These are phyloP conservation scores for Sutorius eximius DNA, from an alignment of 1,284 basidiomycete genomes.

Conservation along the genomic window DNA sequence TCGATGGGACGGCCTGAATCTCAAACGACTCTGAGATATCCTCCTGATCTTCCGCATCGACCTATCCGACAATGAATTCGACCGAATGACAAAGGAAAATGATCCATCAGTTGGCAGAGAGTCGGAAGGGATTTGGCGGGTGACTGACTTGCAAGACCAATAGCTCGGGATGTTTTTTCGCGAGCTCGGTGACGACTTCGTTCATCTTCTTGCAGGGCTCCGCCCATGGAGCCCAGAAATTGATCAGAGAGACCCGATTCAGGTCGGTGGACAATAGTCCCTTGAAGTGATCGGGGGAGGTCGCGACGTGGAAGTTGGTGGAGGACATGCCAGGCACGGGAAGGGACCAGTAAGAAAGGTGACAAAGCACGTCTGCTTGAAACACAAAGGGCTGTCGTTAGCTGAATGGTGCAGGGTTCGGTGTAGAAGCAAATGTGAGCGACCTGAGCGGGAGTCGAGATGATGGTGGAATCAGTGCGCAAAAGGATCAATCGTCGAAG, in stretches of 20 bases:
- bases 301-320: slow-evolving; percentile 55
- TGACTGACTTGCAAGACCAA: slow-evolving; percentile 72
- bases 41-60: slow-evolving; percentile 85
- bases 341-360: background rate
- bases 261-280: slow-evolving; percentile 74
- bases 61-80: slow-evolving; percentile 43
- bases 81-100: background rate
- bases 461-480: background rate
- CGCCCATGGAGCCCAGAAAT: slow-evolving; percentile 94
- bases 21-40: slow-evolving; percentile 96
- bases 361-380: background rate
- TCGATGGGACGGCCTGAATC: slow-evolving; percentile 87
- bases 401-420: background rate
- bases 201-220: slow-evolving; percentile 89
- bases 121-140: background rate
- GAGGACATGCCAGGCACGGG: slow-evolving; percentile 17
- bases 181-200: slow-evolving; percentile 67
- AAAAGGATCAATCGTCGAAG: background rate
- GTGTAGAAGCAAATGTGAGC: background rate
- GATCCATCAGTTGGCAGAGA: background rate
- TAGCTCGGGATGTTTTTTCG: slow-evolving; percentile 67
- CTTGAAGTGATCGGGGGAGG: slow-evolving; percentile 74
- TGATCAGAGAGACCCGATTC: slow-evolving; percentile 77
- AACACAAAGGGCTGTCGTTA: background rate
- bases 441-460: background rate